phyloP scores from a whole-genome alignment of 2,329 filamentous ascomycete species.

The Claviceps sp. region DNA sequence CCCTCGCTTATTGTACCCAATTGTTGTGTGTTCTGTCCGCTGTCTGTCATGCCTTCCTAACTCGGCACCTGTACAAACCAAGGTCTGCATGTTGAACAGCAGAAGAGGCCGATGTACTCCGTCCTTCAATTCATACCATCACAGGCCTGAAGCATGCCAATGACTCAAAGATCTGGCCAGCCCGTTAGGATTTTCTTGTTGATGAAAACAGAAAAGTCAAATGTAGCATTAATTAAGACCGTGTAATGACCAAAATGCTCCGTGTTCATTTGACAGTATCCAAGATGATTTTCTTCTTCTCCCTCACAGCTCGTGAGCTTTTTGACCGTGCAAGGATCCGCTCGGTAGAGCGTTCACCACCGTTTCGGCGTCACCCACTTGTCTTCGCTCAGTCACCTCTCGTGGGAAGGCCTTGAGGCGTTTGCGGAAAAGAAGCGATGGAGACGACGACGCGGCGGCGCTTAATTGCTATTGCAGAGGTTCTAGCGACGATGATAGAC shows the following conservation, averaged over 20 bases:
- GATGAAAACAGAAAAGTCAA: not conserved
- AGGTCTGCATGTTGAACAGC: not conserved
- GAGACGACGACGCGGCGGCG: slow-evolving; percentile 21
- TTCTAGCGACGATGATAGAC: slow-evolving; percentile 87
- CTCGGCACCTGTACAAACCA: too few species aligned
- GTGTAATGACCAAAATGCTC: not conserved
- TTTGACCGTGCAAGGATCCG: slow-evolving; percentile 11
- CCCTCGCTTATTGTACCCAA: not conserved
- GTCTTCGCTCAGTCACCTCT: slow-evolving; percentile 75
- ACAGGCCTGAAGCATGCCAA: not conserved
- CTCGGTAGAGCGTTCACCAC: slow-evolving; percentile 46
- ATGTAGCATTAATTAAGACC: not conserved
- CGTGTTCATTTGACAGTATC: not conserved
- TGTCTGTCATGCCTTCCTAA: too few species aligned
- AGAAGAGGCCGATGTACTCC: not conserved
- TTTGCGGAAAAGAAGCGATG: slow-evolving; percentile 38
- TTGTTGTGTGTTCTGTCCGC: not conserved
- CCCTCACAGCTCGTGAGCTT: slow-evolving; percentile 23
- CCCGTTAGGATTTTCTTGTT: not conserved
- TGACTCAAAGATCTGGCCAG: not conserved
- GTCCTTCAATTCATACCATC: not conserved
- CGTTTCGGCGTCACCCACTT: slow-evolving; percentile 78
- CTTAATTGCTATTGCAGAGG: slow-evolving; percentile 86
- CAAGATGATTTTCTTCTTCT: not conserved
- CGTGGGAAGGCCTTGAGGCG: slow-evolving; percentile 48